Evolutionary conservation across 768 basidiomycete genomes (phyloP), one percentile per base, ranked within the genome.

Genomic region (Dioszegia aurantiaca): DNA sequence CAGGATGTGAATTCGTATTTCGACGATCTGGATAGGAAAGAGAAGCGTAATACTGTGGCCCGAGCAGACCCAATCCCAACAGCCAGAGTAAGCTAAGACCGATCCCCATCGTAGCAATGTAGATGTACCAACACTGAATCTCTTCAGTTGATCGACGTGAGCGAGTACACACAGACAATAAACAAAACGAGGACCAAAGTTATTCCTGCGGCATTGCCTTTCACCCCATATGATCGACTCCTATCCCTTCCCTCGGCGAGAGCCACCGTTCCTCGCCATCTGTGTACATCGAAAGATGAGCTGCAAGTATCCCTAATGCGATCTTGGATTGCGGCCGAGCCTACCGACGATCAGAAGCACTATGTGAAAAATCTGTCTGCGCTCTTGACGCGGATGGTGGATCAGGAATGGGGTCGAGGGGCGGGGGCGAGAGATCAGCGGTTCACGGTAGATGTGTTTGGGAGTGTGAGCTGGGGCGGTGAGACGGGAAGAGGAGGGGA

Each of bases 391-490:
- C 19, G 16, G 4, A 37, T 57, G 47, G 39, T 71, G 19, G 68
- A 71, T 44, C 27, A 14, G n/a, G 24, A 54, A 28, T 27, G 46
- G 43, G 51, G 37, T 16, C 21, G 48, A 44, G 14, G 27, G 27
- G 41, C 5, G n/a, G 43, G 59, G 39, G 27, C 46, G 37, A 46
- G 56, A 37, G 58, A 55, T 42, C 12, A 60, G 42, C 14, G 70
- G 49, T 68, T 72, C 56, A 58, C 60, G n/a, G 68, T 76, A 9
- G 75, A 76, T 40, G 67, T 72, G 16, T 76, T 74, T 61, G 75
- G 75, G 23, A 74, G 73, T 61, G 70, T 73, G 19, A 71, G 69
- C 49, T 76, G 75, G 75, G 70, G 70, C 24, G 75, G 75, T 23
- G 64, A 74, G 55, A 71, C 70, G n/a, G 72, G 73, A 5, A 52